These are phyloP conservation scores for Murraya paniculata DNA, from an alignment of 345 rosid genomes.

Conservation along the genomic window DNA sequence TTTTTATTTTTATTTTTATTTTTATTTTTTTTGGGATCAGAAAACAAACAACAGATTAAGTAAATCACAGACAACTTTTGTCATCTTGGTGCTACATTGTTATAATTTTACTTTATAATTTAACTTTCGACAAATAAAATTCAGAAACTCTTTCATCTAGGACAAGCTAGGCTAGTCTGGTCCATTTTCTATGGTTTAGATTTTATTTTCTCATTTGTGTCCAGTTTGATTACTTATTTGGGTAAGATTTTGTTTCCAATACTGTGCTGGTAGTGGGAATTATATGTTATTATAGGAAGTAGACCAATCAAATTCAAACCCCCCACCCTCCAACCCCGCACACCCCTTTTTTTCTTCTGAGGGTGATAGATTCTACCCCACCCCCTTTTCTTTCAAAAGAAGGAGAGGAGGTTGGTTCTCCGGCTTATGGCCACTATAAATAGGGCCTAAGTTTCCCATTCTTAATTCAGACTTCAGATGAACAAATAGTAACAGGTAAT, in stretches of 20 bases:
- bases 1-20: too few relatives aligned
- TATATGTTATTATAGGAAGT: too few relatives aligned
- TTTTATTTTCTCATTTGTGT: not conserved
- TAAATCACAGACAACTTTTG: not conserved
- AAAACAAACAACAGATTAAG: not conserved
- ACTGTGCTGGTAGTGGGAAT: not conserved
- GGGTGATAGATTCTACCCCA: too few relatives aligned
- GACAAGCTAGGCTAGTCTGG: not conserved
- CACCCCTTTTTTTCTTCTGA: too few relatives aligned
- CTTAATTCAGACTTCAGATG: too few relatives aligned
- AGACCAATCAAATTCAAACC: too few relatives aligned
- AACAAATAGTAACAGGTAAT: not conserved
- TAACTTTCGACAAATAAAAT: not conserved
- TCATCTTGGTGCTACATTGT: not conserved
- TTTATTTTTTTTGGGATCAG: too few relatives aligned
- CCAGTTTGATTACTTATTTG: not conserved
- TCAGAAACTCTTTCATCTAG: not conserved
- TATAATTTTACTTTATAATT: not conserved
- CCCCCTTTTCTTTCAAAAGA: too few relatives aligned
- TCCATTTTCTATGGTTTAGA: not conserved
- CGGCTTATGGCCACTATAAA: too few relatives aligned
- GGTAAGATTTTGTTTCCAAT: not conserved
- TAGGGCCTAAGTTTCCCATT: too few relatives aligned
- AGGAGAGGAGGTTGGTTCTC: too few relatives aligned
- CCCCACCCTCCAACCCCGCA: too few relatives aligned